Evolutionary conservation across 108 stramenopile genomes (phyloP), one percentile per base, ranked within the genome.

Genomic region (Stephanodiscus minutulus): DNA sequence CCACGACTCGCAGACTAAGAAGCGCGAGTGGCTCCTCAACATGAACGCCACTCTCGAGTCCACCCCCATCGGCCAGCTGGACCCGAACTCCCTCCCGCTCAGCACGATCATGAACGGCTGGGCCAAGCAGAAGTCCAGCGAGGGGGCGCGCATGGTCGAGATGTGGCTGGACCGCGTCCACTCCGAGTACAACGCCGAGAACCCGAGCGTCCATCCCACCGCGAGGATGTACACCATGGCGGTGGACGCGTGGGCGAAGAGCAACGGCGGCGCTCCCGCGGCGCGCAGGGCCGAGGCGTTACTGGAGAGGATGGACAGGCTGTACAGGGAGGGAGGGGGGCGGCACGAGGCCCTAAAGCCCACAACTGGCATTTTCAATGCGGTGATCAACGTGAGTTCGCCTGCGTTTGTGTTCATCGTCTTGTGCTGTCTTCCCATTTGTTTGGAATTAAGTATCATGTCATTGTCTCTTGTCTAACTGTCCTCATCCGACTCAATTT

Each of bases 241-340:
- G 28, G 86, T 93, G 25, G 92, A 93, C 82, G 93, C 90, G 17
- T 94, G 93, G 93, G 90, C 93, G 7, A 91, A 90, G 59, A 91
- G 90, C 62, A 87, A 87, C 1, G 86, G 89, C 46, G 86, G 88
- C 13, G 89, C 86, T 0, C 71, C 74, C 50, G 93, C 89, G 24
- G 93, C 90, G 39, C 82, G 87, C 60, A 77, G 87, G 41, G 93
- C 93, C 15, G 93, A 94, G 62, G 75, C 87, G 3, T 82, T 94
- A 13, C 74, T 94, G 65, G 86, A 93, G 66, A 83, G 85, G 35
- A 91, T 91, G 90, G 72, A 88, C 66, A 54, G 84, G 21, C 55
- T 86, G 57, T 90, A 93, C 55, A 79, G 88, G 66, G 63, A 62
- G 25, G 83, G 83, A 20, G 72, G 62, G 37, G 77, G 67, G 53